Evolutionary conservation across 768 basidiomycete genomes (phyloP).

Genomic region (Favolaschia claudopus): DNA sequence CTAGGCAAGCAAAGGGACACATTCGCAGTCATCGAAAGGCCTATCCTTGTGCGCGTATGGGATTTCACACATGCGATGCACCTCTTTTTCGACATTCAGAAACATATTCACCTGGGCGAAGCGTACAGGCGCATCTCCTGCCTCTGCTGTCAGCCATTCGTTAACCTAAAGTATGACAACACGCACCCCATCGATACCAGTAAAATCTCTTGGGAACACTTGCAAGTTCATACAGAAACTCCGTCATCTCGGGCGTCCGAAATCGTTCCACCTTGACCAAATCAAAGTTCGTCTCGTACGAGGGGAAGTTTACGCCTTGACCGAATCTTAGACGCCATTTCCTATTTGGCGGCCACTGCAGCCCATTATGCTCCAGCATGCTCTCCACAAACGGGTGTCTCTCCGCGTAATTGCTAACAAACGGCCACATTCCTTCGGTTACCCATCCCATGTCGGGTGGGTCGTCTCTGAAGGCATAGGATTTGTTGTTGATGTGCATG

Average conservation of each 20-base stretch:
- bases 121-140: conserved; percentile 29
- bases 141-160: not conserved
- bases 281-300: conserved; percentile 28
- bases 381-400: conserved; percentile 18
- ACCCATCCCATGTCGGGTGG: conserved; percentile 19
- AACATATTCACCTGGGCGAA: conserved; percentile 29
- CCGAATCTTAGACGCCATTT: conserved; percentile 1
- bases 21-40: conserved; percentile 8
- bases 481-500: conserved; percentile 20
- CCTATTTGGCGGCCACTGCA: conserved; percentile 10
- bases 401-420: conserved; percentile 26
- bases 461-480: conserved; percentile 20
- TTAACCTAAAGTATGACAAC: not conserved
- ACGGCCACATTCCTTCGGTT: conserved; percentile 22
- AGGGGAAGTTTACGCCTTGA: conserved; percentile 10
- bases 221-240: conserved; percentile 20
- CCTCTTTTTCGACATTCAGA: conserved; percentile 16
- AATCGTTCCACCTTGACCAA: conserved; percentile 25
- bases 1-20: conserved; percentile 1
- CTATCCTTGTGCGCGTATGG: conserved; percentile 8
- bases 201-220: conserved; percentile 27
- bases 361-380: conserved; percentile 13
- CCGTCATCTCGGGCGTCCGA: conserved; percentile 17
- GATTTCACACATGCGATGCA: conserved; percentile 14
- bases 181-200: conserved; percentile 30